phyloP scores from a whole-genome alignment of 2,329 filamentous ascomycete species.

The Phyllosticta citribraziliensis region DNA sequence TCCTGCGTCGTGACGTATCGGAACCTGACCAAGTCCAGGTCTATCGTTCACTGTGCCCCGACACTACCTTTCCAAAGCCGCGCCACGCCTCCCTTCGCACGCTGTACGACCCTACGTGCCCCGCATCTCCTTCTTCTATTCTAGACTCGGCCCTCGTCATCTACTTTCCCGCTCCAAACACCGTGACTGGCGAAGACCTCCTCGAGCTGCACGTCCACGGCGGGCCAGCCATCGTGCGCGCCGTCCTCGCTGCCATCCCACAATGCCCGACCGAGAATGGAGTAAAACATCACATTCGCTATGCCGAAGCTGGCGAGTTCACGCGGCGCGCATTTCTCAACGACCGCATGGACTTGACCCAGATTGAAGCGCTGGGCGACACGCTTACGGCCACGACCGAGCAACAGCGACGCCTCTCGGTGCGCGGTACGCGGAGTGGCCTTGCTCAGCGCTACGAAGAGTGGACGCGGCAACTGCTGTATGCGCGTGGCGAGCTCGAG shows the following conservation, averaged over 20 bases:
- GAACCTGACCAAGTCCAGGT: constrained; percentile 39
- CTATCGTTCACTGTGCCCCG: constrained; percentile 53
- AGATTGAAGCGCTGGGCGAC: constrained; percentile 59
- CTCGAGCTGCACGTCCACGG: constrained; percentile 94
- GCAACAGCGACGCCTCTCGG: constrained; percentile 79
- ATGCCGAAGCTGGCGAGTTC: constrained; percentile 92
- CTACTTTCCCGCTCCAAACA: constrained; percentile 70
- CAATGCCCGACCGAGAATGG: constrained; percentile 27
- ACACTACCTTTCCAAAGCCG: constrained; percentile 43
- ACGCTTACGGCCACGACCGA: constrained; percentile 64
- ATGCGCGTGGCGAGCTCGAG: constrained; percentile 83
- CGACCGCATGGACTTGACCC: constrained; percentile 71
- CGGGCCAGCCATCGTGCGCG: constrained; percentile 77
- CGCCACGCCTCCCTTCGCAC: constrained; percentile 63
- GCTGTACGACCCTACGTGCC: constrained; percentile 49
- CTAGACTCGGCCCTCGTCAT: constrained; percentile 75
- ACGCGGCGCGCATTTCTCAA: constrained; percentile 88
- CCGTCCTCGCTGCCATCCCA: constrained; percentile 70
- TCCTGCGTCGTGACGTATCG: not conserved
- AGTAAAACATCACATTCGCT: constrained; percentile 48
- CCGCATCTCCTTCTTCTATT: constrained; percentile 34
- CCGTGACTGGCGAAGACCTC: constrained; percentile 85
- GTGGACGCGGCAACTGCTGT: constrained; percentile 69
- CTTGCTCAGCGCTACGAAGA: constrained; percentile 68
- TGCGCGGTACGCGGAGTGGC: constrained; percentile 62